A percentile compares a stretch with the other conserved stretches of the same genome.
These are phyloP conservation scores for Staphylotrichum tortipilum DNA, from an alignment of 495 filamentous ascomycete species.

Conservation along the genomic window DNA sequence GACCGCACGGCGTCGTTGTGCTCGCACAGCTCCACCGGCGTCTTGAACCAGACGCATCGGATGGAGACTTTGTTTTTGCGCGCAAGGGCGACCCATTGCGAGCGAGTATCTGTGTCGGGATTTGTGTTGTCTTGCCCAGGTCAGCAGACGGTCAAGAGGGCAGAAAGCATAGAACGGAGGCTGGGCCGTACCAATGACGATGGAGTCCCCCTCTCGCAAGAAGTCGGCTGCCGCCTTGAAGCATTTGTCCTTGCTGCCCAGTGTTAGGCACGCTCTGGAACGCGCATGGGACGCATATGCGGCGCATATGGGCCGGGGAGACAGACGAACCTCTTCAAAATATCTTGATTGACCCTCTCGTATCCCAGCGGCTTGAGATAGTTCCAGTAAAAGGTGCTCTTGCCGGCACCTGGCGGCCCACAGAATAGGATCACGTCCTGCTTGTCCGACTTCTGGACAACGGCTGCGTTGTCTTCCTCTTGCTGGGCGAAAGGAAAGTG, in stretches of 20 bases:
- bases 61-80: slow-evolving; percentile 62
- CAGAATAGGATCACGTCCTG: slow-evolving; percentile 77
- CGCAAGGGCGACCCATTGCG: slow-evolving; percentile 67
- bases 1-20: slow-evolving; percentile 86
- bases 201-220: slow-evolving; percentile 54
- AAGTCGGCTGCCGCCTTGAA: slow-evolving; percentile 62
- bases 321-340: slow-evolving; percentile 61
- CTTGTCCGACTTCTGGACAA: slow-evolving; percentile 54
- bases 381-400: slow-evolving; percentile 82
- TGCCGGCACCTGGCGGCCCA: slow-evolving; percentile 81
- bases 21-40: slow-evolving; percentile 61
- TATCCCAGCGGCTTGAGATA: slow-evolving; percentile 72
- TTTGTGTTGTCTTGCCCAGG: slow-evolving; percentile 96
- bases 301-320: background rate
- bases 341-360: slow-evolving; percentile 83
- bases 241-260: slow-evolving; percentile 55
- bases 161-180: background rate
- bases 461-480: slow-evolving; percentile 6
- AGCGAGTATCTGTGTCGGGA: slow-evolving; percentile 63
- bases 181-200: slow-evolving; percentile 52
- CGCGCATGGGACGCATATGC: too few relatives aligned
- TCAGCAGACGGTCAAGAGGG: too few relatives aligned
- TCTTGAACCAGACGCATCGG: slow-evolving; percentile 79
- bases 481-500: slow-evolving; percentile 24
- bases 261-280: background rate